Conservation (phyloP, 1,284 basidiomycete species). For the Cryptococcus sp. region DNA sequence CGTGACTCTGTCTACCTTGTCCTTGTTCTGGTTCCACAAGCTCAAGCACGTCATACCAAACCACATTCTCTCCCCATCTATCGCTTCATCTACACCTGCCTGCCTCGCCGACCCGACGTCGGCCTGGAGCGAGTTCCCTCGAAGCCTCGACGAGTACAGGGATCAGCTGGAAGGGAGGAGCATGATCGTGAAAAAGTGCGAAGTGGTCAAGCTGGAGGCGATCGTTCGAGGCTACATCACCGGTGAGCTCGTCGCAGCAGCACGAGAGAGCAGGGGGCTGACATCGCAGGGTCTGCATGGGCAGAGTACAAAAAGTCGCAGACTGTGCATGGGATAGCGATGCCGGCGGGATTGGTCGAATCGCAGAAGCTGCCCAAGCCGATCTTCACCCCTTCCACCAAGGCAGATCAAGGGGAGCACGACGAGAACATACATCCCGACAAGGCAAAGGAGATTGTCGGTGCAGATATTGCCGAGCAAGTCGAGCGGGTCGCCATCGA, state of each 20-base stretch:
- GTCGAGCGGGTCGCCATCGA: conserved; percentile 43
- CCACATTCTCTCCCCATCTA: conserved; percentile 67
- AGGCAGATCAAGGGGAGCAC: conserved; percentile 89
- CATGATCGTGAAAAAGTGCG: conserved; percentile 87
- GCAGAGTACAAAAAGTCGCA: conserved; percentile 81
- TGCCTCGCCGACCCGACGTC: conserved; percentile 36
- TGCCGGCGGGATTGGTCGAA: conserved; percentile 77
- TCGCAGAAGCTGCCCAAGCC: conserved; percentile 75
- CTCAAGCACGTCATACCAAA: conserved; percentile 72
- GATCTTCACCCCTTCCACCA: conserved; percentile 94
- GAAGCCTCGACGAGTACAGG: conserved; percentile 57
- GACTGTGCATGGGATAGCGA: conserved; percentile 79
- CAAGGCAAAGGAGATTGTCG: conserved; percentile 52
- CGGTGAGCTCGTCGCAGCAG: conserved; percentile 55
- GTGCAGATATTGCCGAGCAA: conserved; percentile 42
- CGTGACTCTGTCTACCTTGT: conserved; percentile 79
- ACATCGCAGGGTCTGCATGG: conserved; percentile 98
- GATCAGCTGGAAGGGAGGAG: conserved; percentile 70
- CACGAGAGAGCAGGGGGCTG: too few species aligned
- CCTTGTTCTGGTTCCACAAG: conserved; percentile 91
- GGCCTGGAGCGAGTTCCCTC: conserved; percentile 65
- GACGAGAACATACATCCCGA: conserved; percentile 97
- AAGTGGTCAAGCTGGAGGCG: conserved; percentile 90
- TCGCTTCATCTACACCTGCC: conserved; percentile 21
- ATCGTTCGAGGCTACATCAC: conserved; percentile 96